These are phyloP conservation scores for Penicillium simplicissimum DNA, from an alignment of 495 filamentous ascomycete species.

Conservation along the genomic window DNA sequence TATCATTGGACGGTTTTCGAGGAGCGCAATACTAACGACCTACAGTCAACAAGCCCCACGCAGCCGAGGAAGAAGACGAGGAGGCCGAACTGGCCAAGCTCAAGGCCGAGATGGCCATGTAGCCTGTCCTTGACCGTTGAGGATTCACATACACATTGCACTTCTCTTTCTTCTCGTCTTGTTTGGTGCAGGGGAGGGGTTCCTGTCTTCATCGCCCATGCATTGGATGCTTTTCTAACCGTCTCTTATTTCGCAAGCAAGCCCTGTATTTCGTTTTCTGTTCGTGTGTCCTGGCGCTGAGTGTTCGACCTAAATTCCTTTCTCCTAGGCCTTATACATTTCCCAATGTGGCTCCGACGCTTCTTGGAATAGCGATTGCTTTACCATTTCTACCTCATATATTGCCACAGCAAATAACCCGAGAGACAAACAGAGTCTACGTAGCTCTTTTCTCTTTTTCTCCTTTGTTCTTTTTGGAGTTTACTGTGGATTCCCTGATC, in stretches of 20 bases:
- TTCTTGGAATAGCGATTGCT: not conserved
- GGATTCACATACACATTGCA: constrained; percentile 10
- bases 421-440: not conserved
- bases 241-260: constrained; percentile 20
- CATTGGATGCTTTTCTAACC: constrained; percentile 20
- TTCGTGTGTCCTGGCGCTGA: constrained; percentile 19
- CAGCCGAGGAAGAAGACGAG: constrained; percentile 81
- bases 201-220: constrained; percentile 11
- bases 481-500: not conserved
- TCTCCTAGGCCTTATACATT: constrained; percentile 13
- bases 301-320: not conserved
- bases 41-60: constrained; percentile 44
- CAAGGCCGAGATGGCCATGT: constrained; percentile 96
- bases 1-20: not conserved
- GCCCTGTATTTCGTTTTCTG: constrained; percentile 7
- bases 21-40: constrained; percentile 6
- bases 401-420: not conserved
- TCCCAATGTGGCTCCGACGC: constrained; percentile 15
- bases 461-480: not conserved
- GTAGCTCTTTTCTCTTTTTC: not conserved
- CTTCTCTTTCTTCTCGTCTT: constrained; percentile 5
- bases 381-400: not conserved
- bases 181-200: constrained; percentile 6
- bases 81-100: constrained; percentile 92
- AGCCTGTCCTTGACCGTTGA: constrained; percentile 12